Percentiles rank a stretch among this genome's conserved stretches.
Conservation (phyloP, 371 early-diverging fungal species). For the Haplosporangium sp. region DNA sequence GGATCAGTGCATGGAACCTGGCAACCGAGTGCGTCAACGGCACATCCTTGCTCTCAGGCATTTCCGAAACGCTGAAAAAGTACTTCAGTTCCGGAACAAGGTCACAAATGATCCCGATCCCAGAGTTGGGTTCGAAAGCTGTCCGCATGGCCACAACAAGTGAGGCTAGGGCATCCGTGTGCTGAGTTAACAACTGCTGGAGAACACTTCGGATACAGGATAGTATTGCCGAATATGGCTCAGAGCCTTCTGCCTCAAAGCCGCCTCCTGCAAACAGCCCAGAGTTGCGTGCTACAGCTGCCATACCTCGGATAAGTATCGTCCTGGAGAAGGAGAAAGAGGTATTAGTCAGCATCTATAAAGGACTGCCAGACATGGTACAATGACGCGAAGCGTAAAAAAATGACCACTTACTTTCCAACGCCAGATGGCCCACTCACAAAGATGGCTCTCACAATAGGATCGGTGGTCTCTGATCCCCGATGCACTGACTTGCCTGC, state of each 20-base stretch:
- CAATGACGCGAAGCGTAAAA: not conserved
- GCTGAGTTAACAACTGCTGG: constrained; percentile 45
- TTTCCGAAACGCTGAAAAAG: constrained; percentile 37
- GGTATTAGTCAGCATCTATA: not conserved
- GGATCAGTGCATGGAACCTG: constrained; percentile 42
- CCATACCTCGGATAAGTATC: constrained; percentile 39
- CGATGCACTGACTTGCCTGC: constrained; percentile 27
- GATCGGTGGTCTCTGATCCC: constrained; percentile 26
- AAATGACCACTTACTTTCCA: constrained; percentile 40
- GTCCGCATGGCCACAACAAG: constrained; percentile 47
- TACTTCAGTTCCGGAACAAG: constrained; percentile 41
- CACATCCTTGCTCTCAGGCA: constrained; percentile 36
- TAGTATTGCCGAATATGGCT: constrained; percentile 48
- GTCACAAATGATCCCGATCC: constrained; percentile 51
- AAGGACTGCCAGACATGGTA: not conserved
- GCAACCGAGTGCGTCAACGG: constrained; percentile 41
- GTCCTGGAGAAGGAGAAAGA: constrained; percentile 14
- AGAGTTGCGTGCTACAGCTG: constrained; percentile 36
- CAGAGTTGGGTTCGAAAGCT: constrained; percentile 50
- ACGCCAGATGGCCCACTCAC: constrained; percentile 52
- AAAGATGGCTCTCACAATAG: constrained; percentile 42
- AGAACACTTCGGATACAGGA: constrained; percentile 44
- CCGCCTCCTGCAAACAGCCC: constrained; percentile 44
- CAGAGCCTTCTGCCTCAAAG: constrained; percentile 29
- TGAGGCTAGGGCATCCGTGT: constrained; percentile 40